These are phyloP conservation scores for Lentinula lateritia DNA, from an alignment of 768 basidiomycete genomes.

Conservation along the genomic window DNA sequence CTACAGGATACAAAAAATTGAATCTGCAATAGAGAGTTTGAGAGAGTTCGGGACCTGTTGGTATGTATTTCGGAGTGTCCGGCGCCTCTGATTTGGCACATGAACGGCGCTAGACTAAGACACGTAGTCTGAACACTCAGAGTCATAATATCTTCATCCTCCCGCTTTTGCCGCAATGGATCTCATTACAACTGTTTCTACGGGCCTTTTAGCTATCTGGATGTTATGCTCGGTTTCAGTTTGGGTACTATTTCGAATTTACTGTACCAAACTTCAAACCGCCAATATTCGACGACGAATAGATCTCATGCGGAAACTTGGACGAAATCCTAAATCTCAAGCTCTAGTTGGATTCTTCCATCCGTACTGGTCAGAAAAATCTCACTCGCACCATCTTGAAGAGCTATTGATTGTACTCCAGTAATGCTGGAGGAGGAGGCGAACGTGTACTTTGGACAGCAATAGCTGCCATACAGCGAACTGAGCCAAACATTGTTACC, in stretches of 20 bases:
- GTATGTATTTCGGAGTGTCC: no score
- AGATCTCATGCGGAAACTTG: background rate
- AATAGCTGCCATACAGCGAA: conserved; percentile 67
- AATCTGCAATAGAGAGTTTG: no score
- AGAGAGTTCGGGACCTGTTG: no score
- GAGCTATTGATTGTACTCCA: conserved; percentile 32
- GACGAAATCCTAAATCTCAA: background rate
- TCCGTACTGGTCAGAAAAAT: conserved; percentile 77
- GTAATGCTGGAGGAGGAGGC: conserved; percentile 96
- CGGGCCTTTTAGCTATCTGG: background rate
- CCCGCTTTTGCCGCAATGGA: background rate
- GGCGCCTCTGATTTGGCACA: no score
- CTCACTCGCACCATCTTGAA: conserved; percentile 2
- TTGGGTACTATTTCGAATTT: background rate
- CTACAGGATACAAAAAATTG: no score
- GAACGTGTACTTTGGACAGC: conserved; percentile 96
- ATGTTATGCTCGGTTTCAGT: background rate
- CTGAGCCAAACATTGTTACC: conserved; percentile 57
- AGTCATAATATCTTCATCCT: no score
- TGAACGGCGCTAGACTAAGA: no score
- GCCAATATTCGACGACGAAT: background rate
- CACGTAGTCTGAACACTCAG: no score
- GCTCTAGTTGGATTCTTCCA: conserved; percentile 82
- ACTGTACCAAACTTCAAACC: background rate
- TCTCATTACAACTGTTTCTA: background rate